Conservation (phyloP, 352 stramenopile genomes). For the Phytopythium vexans region DNA sequence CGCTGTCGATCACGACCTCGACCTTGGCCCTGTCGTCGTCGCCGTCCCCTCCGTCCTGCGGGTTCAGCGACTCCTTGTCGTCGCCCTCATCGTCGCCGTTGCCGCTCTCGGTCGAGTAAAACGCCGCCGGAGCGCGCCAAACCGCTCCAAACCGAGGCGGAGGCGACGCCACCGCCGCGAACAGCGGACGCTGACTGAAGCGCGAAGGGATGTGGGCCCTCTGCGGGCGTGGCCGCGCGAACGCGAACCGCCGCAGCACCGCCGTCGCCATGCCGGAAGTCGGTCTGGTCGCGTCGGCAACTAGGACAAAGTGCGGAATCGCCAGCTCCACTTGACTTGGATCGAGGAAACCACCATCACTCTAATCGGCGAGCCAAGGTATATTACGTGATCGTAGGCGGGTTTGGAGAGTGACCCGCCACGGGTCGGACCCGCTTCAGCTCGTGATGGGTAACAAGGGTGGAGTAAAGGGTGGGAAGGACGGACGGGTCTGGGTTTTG, state of each 20-base stretch:
- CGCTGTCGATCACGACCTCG: slow-evolving; percentile 60
- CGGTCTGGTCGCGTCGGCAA: neutral
- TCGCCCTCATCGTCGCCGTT: slow-evolving; percentile 16
- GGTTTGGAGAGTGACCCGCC: no score
- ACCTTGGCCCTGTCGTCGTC: slow-evolving; percentile 20
- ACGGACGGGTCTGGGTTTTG: no score
- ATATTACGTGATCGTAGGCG: neutral
- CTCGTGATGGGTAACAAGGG: no score
- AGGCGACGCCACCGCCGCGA: slow-evolving; percentile 1
- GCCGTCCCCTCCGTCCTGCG: slow-evolving; percentile 10
- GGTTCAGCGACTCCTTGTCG: slow-evolving; percentile 18
- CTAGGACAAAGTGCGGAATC: neutral
- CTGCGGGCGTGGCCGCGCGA: slow-evolving; percentile 12
- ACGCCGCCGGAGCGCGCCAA: slow-evolving; percentile 5
- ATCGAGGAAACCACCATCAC: neutral
- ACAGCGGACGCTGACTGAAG: slow-evolving; percentile 6
- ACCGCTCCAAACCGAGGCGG: slow-evolving; percentile 5
- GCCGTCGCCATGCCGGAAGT: slow-evolving; percentile 28
- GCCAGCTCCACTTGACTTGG: no score
- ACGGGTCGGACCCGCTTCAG: no score
- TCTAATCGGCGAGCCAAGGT: neutral
- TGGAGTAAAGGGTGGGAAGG: no score
- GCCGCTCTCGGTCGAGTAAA: slow-evolving; percentile 25
- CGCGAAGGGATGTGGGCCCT: neutral
- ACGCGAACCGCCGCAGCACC: slow-evolving; percentile 29